Evolutionary conservation across 2,329 filamentous ascomycete genomes (phyloP).

Genomic region (Xylaria sp.): DNA sequence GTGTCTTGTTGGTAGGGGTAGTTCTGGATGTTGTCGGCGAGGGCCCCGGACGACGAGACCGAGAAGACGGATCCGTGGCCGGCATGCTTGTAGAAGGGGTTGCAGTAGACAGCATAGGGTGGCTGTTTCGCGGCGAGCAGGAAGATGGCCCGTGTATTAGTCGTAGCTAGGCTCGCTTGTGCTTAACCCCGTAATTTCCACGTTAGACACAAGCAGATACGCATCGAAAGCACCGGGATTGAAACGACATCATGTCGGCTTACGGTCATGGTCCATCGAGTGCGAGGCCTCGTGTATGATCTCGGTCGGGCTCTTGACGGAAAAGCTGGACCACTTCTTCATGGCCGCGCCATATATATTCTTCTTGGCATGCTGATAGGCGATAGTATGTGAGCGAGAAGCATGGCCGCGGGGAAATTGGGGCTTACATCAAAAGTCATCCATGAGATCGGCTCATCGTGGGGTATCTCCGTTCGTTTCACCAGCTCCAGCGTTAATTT

Average conservation of each 20-base stretch:
- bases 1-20: slow-evolving; percentile 75
- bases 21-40: slow-evolving; percentile 74
- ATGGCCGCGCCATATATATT: slow-evolving; percentile 89
- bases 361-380: slow-evolving; percentile 76
- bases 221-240: slow-evolving; percentile 26
- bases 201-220: slow-evolving; percentile 26
- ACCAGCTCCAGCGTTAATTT: slow-evolving; percentile 76
- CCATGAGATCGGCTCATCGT: slow-evolving; percentile 91
- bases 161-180: slow-evolving; percentile 72
- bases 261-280: slow-evolving; percentile 80
- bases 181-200: slow-evolving; percentile 56
- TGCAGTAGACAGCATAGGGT: slow-evolving; percentile 86
- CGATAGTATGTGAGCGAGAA: slow-evolving; percentile 36
- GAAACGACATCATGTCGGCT: slow-evolving; percentile 44
- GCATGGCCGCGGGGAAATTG: not conserved
- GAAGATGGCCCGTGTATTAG: slow-evolving; percentile 90
- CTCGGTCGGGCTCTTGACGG: slow-evolving; percentile 77
- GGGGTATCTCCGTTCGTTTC: slow-evolving; percentile 82
- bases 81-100: slow-evolving; percentile 89
- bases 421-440: slow-evolving; percentile 86
- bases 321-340: slow-evolving; percentile 92
- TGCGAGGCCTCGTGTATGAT: slow-evolving; percentile 81
- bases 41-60: slow-evolving; percentile 64
- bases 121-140: slow-evolving; percentile 80
- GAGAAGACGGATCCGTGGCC: slow-evolving; percentile 83